A percentile compares a stretch with the other conserved stretches of the same genome.
These are phyloP conservation scores for Acanthamoeba healyi DNA, from an alignment of 208 protist species.

Conservation along the genomic window DNA sequence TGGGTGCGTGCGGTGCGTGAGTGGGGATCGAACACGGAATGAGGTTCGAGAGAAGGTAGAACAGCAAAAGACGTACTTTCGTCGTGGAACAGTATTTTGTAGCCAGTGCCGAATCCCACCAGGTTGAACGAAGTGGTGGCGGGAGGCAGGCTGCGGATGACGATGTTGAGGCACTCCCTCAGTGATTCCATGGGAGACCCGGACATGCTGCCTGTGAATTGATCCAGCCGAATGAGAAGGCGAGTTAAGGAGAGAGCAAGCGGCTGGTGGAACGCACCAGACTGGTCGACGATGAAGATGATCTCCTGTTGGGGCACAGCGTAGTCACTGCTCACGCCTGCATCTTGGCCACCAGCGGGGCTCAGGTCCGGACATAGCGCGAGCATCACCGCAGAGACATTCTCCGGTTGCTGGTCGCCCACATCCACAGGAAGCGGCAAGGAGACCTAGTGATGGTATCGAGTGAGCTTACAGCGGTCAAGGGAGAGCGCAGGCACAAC, in stretches of 20 bases:
- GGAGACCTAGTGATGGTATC: background rate
- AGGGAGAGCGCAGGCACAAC: background rate
- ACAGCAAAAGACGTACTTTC: background rate
- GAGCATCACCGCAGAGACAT: background rate
- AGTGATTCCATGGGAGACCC: constrained; percentile 22
- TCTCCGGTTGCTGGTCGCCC: background rate
- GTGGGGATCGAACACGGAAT: too few species aligned
- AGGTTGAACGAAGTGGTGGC: constrained; percentile 20
- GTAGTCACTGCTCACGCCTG: background rate
- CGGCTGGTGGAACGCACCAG: background rate
- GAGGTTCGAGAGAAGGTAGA: background rate
- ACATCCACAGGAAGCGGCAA: background rate
- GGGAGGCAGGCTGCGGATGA: background rate
- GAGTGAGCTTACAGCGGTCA: too few species aligned
- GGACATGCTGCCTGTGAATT: background rate
- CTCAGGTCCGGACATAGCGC: background rate
- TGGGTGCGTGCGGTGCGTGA: background rate
- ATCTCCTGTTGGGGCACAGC: constrained; percentile 3
- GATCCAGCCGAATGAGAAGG: background rate
- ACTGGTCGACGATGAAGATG: constrained; percentile 18
- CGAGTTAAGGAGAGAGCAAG: background rate
- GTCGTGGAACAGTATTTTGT: background rate
- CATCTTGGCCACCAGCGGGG: background rate
- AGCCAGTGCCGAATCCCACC: background rate
- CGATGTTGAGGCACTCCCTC: constrained; percentile 32